Evolutionary conservation across 1,139 yeast genomes (phyloP).

Genomic region (Wickerhamiella infanticola): DNA sequence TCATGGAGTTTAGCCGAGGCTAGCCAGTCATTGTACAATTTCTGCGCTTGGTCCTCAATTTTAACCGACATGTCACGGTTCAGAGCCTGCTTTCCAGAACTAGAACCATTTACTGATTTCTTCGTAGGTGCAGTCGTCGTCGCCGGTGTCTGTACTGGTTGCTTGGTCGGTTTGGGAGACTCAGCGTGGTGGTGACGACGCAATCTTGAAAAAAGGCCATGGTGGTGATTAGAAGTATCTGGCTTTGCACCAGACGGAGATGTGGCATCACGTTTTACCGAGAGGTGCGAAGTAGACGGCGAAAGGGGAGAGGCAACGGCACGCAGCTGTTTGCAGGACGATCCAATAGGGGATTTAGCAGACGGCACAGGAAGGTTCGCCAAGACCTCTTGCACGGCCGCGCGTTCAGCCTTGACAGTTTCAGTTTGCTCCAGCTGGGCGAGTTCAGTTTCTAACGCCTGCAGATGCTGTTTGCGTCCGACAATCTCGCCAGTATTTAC

Average conservation of each 20-base stretch:
- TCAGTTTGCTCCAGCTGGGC: background rate
- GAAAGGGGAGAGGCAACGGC: background rate
- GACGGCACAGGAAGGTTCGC: background rate
- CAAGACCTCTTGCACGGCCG: background rate
- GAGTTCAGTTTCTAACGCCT: background rate
- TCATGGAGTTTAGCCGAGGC: constrained; percentile 11
- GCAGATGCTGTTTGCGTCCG: background rate
- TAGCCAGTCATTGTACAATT: constrained; percentile 21
- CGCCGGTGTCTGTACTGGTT: background rate
- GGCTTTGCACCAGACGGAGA: background rate
- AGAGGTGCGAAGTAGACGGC: background rate
- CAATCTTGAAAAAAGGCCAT: background rate
- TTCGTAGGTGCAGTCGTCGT: background rate
- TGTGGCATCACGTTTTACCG: background rate
- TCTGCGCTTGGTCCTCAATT: constrained; percentile 2
- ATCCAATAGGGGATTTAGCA: background rate
- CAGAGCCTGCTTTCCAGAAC: background rate
- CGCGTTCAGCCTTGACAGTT: background rate
- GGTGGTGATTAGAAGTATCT: background rate
- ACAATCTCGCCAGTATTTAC: background rate
- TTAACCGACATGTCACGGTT: background rate
- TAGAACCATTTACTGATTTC: background rate
- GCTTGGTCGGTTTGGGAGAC: background rate
- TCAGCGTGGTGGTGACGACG: background rate
- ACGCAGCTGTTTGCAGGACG: background rate